Conservation (phyloP, 2,329 filamentous ascomycete genomes). For the Coleophoma crateriformis region DNA sequence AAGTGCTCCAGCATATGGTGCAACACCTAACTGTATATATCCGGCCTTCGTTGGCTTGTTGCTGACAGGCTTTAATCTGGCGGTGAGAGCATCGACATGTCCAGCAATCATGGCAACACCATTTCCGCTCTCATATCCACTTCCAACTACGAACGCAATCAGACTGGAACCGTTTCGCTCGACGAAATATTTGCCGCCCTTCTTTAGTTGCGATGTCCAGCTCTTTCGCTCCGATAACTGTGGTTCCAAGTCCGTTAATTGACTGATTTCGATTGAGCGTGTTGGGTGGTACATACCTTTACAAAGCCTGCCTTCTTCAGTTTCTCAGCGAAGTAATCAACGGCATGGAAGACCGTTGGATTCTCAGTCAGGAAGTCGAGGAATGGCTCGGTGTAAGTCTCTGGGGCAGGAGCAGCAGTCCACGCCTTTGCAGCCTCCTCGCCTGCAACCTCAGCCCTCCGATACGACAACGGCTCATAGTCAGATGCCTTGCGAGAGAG, state of each 20-base stretch:
- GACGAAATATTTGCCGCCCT: constrained; percentile 84
- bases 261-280: too few relatives aligned
- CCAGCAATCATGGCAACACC: constrained; percentile 85
- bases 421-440: constrained; percentile 3
- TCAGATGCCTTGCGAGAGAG: neutral
- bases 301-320: constrained; percentile 68
- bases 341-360: constrained; percentile 89
- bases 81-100: constrained; percentile 88
- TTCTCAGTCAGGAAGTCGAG: constrained; percentile 83
- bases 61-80: constrained; percentile 86
- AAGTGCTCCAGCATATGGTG: constrained; percentile 84
- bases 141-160: constrained; percentile 80
- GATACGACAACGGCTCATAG: neutral
- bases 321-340: constrained; percentile 70
- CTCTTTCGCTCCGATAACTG: constrained; percentile 72
- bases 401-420: constrained; percentile 32
- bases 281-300: constrained; percentile 41
- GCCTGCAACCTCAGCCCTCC: neutral
- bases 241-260: neutral
- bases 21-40: constrained; percentile 84
- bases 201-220: constrained; percentile 68
- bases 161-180: constrained; percentile 81
- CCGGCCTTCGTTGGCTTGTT: constrained; percentile 79
- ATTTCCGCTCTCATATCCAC: constrained; percentile 75
- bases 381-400: constrained; percentile 76